Percentiles rank a stretch among this genome's conserved stretches.
Evolutionary conservation across 331 rosid genomes (phyloP).

Genomic region (Quercus phellos): DNA sequence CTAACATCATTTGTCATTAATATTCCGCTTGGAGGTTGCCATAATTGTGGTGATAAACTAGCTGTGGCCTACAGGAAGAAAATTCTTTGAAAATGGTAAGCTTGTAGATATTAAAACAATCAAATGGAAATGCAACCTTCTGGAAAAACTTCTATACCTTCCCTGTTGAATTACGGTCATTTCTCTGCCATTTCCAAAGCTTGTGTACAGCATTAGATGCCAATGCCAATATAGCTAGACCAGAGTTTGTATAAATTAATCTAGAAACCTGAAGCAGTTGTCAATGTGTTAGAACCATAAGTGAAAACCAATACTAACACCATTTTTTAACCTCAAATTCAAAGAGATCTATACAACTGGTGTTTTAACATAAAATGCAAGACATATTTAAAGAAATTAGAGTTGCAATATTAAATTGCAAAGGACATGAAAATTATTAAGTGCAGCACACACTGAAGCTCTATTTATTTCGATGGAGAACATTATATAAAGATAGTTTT

Average conservation of each 20-base stretch:
- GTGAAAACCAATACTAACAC: constrained; percentile 2
- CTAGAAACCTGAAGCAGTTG: constrained; percentile 75
- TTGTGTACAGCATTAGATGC: constrained; percentile 98
- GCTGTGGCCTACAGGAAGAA: constrained; percentile 70
- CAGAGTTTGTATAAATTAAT: constrained; percentile 91
- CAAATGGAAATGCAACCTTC: constrained; percentile 15
- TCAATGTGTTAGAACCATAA: constrained; percentile 16
- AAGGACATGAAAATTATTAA: not conserved
- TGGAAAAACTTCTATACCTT: constrained; percentile 47
- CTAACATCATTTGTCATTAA: constrained; percentile 92
- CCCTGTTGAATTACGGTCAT: constrained; percentile 52
- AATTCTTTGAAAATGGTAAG: constrained; percentile 26
- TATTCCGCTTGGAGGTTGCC: constrained; percentile 99
- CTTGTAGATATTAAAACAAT: constrained; percentile 15
- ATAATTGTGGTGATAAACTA: constrained; percentile 64
- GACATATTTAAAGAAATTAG: not conserved
- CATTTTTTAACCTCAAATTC: not conserved
- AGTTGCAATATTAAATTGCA: not conserved
- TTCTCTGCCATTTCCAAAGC: constrained; percentile 99
- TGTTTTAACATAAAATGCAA: not conserved
- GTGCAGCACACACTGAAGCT: not conserved
- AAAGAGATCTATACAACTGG: not conserved
- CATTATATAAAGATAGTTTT: too few relatives aligned
- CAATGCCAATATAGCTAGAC: constrained; percentile 83
- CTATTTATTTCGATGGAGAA: too few relatives aligned